A percentile compares a stretch with the other conserved stretches of the same genome.
Evolutionary conservation across 805 yeast species (phyloP).

Genomic region (Trichomonascus vanleenenianus): DNA sequence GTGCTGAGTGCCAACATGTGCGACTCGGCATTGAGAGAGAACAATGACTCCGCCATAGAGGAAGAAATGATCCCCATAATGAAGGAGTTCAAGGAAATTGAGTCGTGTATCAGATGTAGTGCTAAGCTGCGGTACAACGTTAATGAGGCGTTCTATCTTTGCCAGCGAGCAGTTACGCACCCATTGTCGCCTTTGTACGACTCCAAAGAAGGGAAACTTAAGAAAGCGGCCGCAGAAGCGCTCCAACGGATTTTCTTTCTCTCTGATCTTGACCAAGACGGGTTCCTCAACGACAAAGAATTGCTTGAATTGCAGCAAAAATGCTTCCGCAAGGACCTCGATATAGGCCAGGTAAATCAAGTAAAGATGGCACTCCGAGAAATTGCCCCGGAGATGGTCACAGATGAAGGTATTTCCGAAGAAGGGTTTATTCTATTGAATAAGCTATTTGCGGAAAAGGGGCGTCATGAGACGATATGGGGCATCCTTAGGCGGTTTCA

Average conservation of each 20-base stretch:
- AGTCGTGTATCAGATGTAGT: conserved; percentile 81
- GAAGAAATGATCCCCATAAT: conserved; percentile 83
- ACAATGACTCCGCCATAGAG: conserved; percentile 42
- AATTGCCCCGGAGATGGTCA: conserved; percentile 26
- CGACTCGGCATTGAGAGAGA: conserved; percentile 31
- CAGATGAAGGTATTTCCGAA: conserved; percentile 49
- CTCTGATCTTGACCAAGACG: conserved; percentile 88
- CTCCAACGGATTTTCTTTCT: conserved; percentile 72
- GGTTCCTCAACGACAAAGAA: conserved; percentile 64
- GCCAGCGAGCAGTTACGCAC: conserved; percentile 87
- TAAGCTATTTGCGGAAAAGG: conserved; percentile 78
- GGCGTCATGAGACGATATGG: conserved; percentile 97
- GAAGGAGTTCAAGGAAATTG: conserved; percentile 89
- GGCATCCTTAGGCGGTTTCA: conserved; percentile 82
- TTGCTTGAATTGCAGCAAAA: conserved; percentile 59
- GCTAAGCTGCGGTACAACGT: conserved; percentile 81
- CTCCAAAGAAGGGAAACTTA: conserved; percentile 77
- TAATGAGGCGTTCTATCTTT: conserved; percentile 84
- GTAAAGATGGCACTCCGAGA: conserved; percentile 31
- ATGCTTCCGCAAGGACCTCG: conserved; percentile 60
- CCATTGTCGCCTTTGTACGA: conserved; percentile 92
- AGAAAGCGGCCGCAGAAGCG: conserved; percentile 70
- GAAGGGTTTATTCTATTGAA: conserved; percentile 74
- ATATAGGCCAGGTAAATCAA: conserved; percentile 32
- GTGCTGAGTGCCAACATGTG: conserved; percentile 81